Base-by-base conservation (phyloP, 2,329 filamentous ascomycete genomes). In the Aspergillus japonicus region DNA sequence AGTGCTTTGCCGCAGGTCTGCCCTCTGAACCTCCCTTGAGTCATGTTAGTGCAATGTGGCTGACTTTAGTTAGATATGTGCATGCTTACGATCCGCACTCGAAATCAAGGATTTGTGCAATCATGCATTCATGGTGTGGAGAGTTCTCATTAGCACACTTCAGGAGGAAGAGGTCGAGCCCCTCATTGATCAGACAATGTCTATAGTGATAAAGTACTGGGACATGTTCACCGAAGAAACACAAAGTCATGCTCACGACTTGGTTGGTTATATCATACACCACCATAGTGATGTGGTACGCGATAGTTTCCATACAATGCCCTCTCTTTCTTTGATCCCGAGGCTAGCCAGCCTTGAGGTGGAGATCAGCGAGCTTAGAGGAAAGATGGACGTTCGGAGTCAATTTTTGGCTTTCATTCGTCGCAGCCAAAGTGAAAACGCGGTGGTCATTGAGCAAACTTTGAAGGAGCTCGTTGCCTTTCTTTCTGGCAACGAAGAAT, bases 1-100 rank as follows among this genome's bases (percentile, higher is more conserved):
- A 87, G 89, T 67, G 95, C 91, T 53, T 82, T 96, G 47, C 94
- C 95, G 23, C 94, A 97, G 80, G 90, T 92, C 75, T 66, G 82
- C 75, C 33, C 11, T n/a, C 11, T 8, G 16, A 47, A 44, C 35
- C 55, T 49, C 7, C 35, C 10, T 44, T 23, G n/a, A 29, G 26
- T 29, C 23, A 14, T 11, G 49, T 55, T 10, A 11, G 54, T 10
- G 21, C 6, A 26, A 60, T 50, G 29, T 49, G 47, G 47, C 58
- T 64, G 59, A 68, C n/a, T 21, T 31, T 14, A 11, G 42, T 57
- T 68, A 94, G 87, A 94, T 98, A 58, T 92, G 92, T 65, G 92
- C 94, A n/a, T 97, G 91, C 71, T 81, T 99, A 12, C 87, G 96
- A 63, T 92, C 92, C 23, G 92, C 92, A 0, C 84, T 98, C 61